These are phyloP conservation scores for Chaetomium olivaceum DNA, from an alignment of 2,329 filamentous ascomycete species.

Conservation along the genomic window DNA sequence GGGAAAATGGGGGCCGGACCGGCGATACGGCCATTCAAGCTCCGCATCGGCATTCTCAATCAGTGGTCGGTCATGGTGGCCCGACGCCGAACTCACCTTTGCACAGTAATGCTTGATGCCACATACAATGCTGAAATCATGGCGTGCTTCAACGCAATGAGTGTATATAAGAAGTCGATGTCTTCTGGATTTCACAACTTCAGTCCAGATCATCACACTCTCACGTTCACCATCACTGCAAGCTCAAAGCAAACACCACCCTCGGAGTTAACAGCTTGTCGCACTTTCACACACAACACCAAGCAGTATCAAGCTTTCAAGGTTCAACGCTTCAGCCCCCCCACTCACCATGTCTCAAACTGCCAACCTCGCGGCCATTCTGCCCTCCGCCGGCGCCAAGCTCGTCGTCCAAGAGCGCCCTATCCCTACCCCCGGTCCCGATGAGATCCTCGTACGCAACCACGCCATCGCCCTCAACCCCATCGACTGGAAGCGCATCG, in stretches of 20 bases:
- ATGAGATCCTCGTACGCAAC: conserved; percentile 37
- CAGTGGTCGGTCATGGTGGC: not conserved
- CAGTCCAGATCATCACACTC: not conserved
- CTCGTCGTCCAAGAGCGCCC: conserved; percentile 10
- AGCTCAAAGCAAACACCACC: too few relatives aligned
- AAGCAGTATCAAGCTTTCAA: not conserved
- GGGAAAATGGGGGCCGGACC: not conserved
- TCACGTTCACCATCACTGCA: not conserved
- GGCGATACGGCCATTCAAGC: not conserved
- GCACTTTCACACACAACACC: not conserved
- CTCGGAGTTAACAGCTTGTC: too few relatives aligned
- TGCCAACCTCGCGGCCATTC: conserved; percentile 13
- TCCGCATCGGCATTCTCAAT: not conserved
- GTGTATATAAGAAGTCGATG: not conserved
- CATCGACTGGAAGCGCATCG: conserved; percentile 39
- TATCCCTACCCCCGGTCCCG: conserved; percentile 28
- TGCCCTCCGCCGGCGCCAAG: not conserved
- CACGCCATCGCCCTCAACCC: conserved; percentile 39
- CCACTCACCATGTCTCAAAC: conserved; percentile 1
- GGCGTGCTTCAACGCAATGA: not conserved
- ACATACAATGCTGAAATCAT: not conserved
- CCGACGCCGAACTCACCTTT: not conserved
- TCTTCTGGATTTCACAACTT: not conserved
- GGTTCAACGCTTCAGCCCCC: not conserved
- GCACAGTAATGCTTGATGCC: not conserved